Percentiles rank a stretch among this genome's conserved stretches.
Conservation (phyloP, 1,284 basidiomycete species). For the Trichosporon coremiiforme region DNA sequence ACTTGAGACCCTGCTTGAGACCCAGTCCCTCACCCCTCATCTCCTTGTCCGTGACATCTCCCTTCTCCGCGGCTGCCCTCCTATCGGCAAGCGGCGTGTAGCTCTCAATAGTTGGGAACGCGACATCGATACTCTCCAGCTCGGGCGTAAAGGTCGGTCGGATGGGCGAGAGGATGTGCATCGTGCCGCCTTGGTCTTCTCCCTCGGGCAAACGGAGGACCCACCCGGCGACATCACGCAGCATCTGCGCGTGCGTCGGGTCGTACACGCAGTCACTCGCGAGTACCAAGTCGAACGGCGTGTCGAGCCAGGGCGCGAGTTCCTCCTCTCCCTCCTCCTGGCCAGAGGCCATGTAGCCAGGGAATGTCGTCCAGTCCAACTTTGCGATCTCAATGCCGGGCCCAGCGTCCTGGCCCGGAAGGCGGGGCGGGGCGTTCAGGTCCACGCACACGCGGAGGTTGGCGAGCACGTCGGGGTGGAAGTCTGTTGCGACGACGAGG, state of each 20-base stretch:
- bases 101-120: constrained; percentile 45
- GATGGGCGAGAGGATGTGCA: constrained; percentile 55
- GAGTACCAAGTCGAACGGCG: constrained; percentile 53
- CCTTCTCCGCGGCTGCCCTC: neutral
- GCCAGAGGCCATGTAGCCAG: constrained; percentile 36
- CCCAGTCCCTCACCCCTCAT: constrained; percentile 45
- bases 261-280: constrained; percentile 57
- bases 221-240: constrained; percentile 51
- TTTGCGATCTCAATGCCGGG: constrained; percentile 57
- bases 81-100: constrained; percentile 40
- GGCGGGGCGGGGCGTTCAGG: constrained; percentile 61
- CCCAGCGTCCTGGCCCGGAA: constrained; percentile 22
- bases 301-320: constrained; percentile 31
- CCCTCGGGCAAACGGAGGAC: constrained; percentile 45
- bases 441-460: constrained; percentile 72
- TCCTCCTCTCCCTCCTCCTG: constrained; percentile 33
- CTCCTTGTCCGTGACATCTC: constrained; percentile 20
- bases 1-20: constrained; percentile 32
- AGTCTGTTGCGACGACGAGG: constrained; percentile 73
- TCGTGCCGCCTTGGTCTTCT: constrained; percentile 46
- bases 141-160: constrained; percentile 56
- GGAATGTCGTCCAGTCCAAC: constrained; percentile 72
- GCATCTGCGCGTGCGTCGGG: constrained; percentile 52
- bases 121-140: constrained; percentile 49
- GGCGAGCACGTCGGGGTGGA: constrained; percentile 69